Conservation (phyloP, 345 rosid genomes). For the Isatis tinctoria region DNA sequence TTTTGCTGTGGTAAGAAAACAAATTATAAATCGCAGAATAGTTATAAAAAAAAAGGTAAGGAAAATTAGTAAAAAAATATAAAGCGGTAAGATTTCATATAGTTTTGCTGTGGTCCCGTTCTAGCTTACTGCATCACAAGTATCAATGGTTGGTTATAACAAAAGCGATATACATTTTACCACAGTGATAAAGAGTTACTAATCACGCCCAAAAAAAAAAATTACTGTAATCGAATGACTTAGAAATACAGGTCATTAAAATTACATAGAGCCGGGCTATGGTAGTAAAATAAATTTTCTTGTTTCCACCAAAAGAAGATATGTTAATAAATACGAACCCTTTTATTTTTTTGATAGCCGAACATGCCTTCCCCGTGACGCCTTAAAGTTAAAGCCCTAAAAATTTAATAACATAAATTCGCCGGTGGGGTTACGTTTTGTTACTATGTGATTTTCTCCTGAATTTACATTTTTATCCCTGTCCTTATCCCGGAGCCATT, state of each 20-base stretch:
- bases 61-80: too few species aligned
- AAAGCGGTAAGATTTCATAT: background rate
- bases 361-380: slow-evolving; percentile 32
- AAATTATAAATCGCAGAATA: too few species aligned
- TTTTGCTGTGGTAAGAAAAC: too few species aligned
- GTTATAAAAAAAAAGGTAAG: too few species aligned
- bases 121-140: background rate
- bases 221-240: background rate
- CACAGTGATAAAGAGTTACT: background rate
- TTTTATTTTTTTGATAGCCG: background rate
- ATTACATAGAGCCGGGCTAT: slow-evolving; percentile 12
- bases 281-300: background rate
- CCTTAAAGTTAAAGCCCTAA: slow-evolving; percentile 14
- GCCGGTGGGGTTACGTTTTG: slow-evolving; percentile 40
- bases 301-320: slow-evolving; percentile 20
- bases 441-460: background rate
- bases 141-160: background rate
- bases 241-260: background rate
- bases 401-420: slow-evolving; percentile 29
- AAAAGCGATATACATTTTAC: background rate
- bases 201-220: background rate
- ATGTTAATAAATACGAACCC: slow-evolving; percentile 5
- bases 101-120: background rate
- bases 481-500: slow-evolving; percentile 6
- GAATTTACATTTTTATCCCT: slow-evolving; percentile 11